Conservation (phyloP, 345 rosid genomes). For the Psidium guajava region DNA sequence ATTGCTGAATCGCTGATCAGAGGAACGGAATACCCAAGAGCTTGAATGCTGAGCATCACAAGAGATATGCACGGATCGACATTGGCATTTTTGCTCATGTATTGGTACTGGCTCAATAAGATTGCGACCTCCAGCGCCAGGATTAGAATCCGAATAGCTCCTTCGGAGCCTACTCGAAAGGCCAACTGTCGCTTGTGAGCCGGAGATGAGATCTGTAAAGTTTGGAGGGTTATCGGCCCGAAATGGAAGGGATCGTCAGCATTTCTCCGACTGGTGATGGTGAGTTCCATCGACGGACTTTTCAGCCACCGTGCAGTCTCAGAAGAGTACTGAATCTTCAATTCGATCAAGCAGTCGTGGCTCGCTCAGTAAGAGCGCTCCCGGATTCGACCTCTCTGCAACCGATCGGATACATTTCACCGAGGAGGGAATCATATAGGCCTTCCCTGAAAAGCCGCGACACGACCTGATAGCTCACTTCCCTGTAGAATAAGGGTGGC, state of each 20-base stretch:
- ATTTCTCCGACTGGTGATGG: constrained; percentile 3
- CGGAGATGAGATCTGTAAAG: neutral
- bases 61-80: neutral
- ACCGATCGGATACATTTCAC: constrained; percentile 9
- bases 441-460: constrained; percentile 7
- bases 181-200: neutral
- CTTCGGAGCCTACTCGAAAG: neutral
- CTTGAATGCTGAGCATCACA: constrained; percentile 5
- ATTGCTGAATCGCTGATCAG: neutral
- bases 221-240: neutral
- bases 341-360: constrained; percentile 5
- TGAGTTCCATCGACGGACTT: neutral
- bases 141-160: neutral
- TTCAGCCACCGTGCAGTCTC: neutral
- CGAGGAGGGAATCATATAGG: neutral
- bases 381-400: constrained; percentile 1
- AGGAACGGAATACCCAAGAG: neutral
- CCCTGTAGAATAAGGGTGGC: neutral
- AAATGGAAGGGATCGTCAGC: constrained; percentile 1
- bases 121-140: neutral
- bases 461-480: neutral
- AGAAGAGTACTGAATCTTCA: neutral
- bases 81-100: neutral
- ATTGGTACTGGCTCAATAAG: neutral
- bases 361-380: neutral